These are phyloP conservation scores for Lentinula sp. DNA, from an alignment of 768 basidiomycete genomes.

Conservation along the genomic window DNA sequence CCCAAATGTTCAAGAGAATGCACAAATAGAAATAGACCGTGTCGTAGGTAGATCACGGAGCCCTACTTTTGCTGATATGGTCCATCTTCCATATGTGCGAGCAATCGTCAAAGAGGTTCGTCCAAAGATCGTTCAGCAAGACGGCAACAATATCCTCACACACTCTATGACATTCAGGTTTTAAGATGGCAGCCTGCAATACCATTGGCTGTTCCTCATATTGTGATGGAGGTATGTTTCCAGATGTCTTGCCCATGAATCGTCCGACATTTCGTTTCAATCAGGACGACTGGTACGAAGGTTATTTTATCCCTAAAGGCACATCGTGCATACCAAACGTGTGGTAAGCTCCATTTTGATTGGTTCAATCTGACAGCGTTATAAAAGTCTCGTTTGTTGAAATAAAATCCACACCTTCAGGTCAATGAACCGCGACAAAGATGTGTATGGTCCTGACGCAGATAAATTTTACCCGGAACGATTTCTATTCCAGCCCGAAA, in stretches of 20 bases:
- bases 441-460: slow-evolving; percentile 1
- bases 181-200: slow-evolving; percentile 1
- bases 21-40: not conserved
- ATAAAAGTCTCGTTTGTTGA: not conserved
- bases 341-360: not conserved
- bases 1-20: not conserved
- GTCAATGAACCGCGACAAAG: not conserved
- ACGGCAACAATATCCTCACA: not conserved
- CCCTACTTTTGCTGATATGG: slow-evolving; percentile 2
- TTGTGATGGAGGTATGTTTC: not conserved
- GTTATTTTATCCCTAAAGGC: slow-evolving; percentile 1
- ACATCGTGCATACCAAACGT: not conserved
- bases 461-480: not conserved
- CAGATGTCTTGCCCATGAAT: not conserved
- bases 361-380: not conserved
- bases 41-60: slow-evolving; percentile 1
- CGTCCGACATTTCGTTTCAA: not conserved
- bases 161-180: not conserved
- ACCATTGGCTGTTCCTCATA: not conserved
- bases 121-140: not conserved
- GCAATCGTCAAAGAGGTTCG: slow-evolving; percentile 5
- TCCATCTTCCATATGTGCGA: not conserved
- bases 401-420: not conserved
- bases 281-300: slow-evolving; percentile 4
- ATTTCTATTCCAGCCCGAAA: not conserved